Conservation (phyloP, 2,329 filamentous ascomycete species). For the Alternaria sp. region DNA sequence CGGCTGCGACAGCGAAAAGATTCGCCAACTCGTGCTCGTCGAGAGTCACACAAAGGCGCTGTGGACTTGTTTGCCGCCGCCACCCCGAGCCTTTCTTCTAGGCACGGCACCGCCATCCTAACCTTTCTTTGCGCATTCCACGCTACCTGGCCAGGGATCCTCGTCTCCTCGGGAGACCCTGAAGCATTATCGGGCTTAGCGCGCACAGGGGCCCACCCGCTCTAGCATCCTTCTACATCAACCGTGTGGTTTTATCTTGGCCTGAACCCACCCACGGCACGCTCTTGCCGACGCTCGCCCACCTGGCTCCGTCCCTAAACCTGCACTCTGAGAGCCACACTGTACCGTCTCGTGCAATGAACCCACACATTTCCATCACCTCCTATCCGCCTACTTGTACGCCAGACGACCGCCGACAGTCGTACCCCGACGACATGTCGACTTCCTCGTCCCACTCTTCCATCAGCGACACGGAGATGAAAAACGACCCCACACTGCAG, state of each 20-base stretch:
- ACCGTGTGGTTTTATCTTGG: constrained; percentile 25
- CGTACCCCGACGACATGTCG: constrained; percentile 51
- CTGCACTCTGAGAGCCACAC: constrained; percentile 29
- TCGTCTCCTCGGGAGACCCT: constrained; percentile 20
- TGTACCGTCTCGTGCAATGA: constrained; percentile 30
- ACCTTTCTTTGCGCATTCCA: constrained; percentile 6
- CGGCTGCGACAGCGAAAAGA: neutral
- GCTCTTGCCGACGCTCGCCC: constrained; percentile 32
- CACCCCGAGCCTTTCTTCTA: constrained; percentile 9
- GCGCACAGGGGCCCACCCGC: constrained; percentile 18
- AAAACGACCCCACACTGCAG: constrained; percentile 58
- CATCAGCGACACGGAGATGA: constrained; percentile 49
- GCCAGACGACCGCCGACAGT: constrained; percentile 33
- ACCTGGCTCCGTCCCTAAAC: constrained; percentile 25
- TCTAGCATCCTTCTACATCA: constrained; percentile 37
- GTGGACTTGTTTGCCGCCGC: constrained; percentile 15
- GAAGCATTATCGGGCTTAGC: constrained; percentile 18
- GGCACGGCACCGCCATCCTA: neutral
- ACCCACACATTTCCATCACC: constrained; percentile 31
- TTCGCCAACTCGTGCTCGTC: neutral
- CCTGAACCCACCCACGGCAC: constrained; percentile 27
- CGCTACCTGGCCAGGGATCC: constrained; percentile 28
- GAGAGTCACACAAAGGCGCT: constrained; percentile 2
- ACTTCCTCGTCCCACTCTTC: constrained; percentile 56
- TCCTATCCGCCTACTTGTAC: constrained; percentile 41